A percentile compares a stretch with the other conserved stretches of the same genome.
Conservation (phyloP, 306 rosid species). For the Prunus mongolica region DNA sequence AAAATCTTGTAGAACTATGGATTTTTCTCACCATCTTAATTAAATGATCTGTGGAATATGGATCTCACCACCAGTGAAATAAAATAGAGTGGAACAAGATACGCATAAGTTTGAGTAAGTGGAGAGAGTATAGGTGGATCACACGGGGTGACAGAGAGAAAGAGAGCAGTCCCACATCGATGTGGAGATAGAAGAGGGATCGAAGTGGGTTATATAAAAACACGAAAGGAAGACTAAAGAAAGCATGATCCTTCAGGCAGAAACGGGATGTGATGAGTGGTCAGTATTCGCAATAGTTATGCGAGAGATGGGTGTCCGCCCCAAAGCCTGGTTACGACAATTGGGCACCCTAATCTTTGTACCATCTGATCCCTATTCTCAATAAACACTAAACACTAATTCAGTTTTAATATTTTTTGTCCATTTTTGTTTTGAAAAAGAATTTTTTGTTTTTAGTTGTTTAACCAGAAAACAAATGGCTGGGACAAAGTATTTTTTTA, state of each 20-base stretch:
- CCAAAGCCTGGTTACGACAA: slow-evolving; percentile 88
- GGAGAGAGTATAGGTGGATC: no score
- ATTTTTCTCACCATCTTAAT: no score
- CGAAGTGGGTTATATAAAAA: neutral
- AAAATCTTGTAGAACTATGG: no score
- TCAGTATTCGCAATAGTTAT: slow-evolving; percentile 8
- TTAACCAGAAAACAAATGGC: no score
- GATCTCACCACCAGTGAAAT: no score
- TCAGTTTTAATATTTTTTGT: neutral
- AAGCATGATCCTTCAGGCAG: slow-evolving; percentile 82
- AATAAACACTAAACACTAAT: neutral
- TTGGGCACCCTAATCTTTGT: slow-evolving; percentile 33
- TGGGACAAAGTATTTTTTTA: accelerated
- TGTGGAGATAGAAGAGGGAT: accelerated
- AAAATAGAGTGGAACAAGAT: no score
- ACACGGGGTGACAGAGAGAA: neutral
- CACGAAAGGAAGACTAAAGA: accelerated
- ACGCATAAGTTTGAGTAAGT: no score
- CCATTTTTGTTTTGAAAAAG: no score
- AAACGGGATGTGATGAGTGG: slow-evolving; percentile 82
- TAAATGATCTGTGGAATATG: no score
- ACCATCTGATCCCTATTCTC: slow-evolving; percentile 69
- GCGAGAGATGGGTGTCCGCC: slow-evolving; percentile 67
- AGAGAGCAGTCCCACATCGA: slow-evolving; percentile 42
- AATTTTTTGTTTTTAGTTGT: neutral